Base-by-base conservation (phyloP, 768 basidiomycete species). In the Tulasnella sp. region DNA sequence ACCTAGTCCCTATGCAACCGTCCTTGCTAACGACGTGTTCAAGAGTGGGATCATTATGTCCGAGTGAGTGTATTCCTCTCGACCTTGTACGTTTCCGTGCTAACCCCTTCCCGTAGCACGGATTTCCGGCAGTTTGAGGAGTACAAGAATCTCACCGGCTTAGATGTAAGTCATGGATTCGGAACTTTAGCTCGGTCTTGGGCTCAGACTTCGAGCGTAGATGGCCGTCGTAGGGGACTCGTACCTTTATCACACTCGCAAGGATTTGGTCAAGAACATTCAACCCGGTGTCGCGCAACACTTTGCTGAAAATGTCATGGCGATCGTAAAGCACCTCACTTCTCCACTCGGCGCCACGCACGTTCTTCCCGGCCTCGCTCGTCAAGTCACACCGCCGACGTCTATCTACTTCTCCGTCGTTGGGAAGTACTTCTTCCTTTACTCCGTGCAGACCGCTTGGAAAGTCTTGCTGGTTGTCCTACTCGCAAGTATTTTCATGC, bases 81-180 rank as follows among this genome's bases (percentile, higher is more conserved):
- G 3, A n/a, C 64, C 8, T 64, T 64, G 49, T 49, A 17, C 31
- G n/a, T 12, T 37, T 67, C 3, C 29, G 19, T 77, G 74, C 42
- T 68, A 71, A 77, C 69, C 34, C 76, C 31, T 71, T 19, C 68
- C 67, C 72, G 42, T 79, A 95, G 94, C 81, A 99, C 97, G 71
- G 96, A 99, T 82, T 98, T 98, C 80, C 89, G 93, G 37, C 97
- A 98, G 79, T 98, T 97, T 78, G 92, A 94, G 79, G 84, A 91
- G 75, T 97, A 97, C 81, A 84, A 96, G 39, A 92, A 93, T 79
- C 90, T 98, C 25, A 92, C 95, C 0, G 97, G 97, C 14, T 83
- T 98, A 29, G 97, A 99, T 82, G 93, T 93, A 80, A 80, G 90
- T 72, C 31, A 12, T 70, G 6, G 31, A 34, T 17, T 36, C 25